Percentiles rank a stretch among this genome's conserved stretches.
These are phyloP conservation scores for Pelargonium exstipulatum DNA, from an alignment of 441 rosid species.

Conservation along the genomic window DNA sequence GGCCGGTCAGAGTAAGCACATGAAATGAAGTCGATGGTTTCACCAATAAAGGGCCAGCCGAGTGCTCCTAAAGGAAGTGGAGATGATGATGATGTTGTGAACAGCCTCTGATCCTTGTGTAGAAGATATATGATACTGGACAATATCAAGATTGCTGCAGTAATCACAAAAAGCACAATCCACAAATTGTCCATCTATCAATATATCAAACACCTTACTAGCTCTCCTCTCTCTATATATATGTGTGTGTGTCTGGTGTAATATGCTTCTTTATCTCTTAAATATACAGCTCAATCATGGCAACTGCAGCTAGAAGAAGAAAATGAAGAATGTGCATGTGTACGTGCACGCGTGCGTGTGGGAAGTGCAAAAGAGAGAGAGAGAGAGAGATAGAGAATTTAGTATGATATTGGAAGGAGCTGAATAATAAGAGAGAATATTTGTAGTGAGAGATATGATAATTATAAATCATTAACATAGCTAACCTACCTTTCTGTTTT, in stretches of 20 bases:
- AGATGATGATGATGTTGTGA: constrained; percentile 22
- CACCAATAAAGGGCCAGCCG: constrained; percentile 91
- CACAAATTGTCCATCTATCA: constrained; percentile 36
- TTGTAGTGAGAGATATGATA: constrained; percentile 12
- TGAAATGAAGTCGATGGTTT: constrained; percentile 76
- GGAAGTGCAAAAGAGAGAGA: constrained; percentile 7
- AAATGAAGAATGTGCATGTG: constrained; percentile 27
- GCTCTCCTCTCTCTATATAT: constrained; percentile 18
- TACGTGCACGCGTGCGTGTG: constrained; percentile 29
- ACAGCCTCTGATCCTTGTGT: constrained; percentile 22
- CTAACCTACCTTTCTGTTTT: not conserved
- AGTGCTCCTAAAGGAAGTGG: constrained; percentile 60
- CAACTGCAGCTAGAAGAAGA: too few relatives aligned
- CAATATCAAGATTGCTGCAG: constrained; percentile 21
- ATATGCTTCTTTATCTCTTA: constrained; percentile 18
- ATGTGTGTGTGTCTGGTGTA: not conserved
- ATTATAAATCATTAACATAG: not conserved
- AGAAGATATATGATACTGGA: constrained; percentile 29
- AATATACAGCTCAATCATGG: constrained; percentile 25
- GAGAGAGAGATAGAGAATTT: constrained; percentile 7
- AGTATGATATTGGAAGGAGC: constrained; percentile 4
- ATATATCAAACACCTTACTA: constrained; percentile 28
- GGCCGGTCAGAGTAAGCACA: constrained; percentile 84
- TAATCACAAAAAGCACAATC: constrained; percentile 23
- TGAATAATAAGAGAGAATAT: constrained; percentile 12